Conservation (phyloP, 2,329 filamentous ascomycete species). For the Gnomoniopsis sp. region DNA sequence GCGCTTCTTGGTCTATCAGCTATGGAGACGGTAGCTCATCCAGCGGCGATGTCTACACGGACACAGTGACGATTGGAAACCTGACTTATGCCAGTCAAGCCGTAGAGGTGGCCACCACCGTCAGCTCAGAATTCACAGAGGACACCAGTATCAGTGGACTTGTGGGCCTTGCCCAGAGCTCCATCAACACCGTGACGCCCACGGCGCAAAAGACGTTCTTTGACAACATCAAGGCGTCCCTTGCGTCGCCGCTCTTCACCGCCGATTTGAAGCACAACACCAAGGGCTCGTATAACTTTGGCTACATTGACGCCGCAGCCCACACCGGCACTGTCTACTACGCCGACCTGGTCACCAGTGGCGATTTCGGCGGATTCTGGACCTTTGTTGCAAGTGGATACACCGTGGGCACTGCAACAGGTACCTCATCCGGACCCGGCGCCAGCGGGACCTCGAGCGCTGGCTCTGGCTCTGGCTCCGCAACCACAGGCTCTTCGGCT, state of each 20-base stretch:
- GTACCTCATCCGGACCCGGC: not conserved
- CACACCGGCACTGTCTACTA: conserved; percentile 54
- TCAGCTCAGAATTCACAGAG: conserved; percentile 25
- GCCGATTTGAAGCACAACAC: conserved; percentile 34
- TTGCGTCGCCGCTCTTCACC: conserved; percentile 51
- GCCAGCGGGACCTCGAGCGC: not conserved
- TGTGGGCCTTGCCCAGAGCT: conserved; percentile 27
- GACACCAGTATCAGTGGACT: conserved; percentile 25
- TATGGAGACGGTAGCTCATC: conserved; percentile 29
- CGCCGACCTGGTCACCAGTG: conserved; percentile 34
- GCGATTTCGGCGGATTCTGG: conserved; percentile 53
- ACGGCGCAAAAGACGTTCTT: conserved; percentile 29
- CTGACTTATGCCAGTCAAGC: conserved; percentile 27
- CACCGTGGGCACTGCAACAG: conserved; percentile 35
- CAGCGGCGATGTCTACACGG: conserved; percentile 26
- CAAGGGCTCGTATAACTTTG: conserved; percentile 52
- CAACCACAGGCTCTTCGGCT: not conserved
- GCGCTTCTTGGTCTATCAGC: conserved; percentile 26
- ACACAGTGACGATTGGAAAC: conserved; percentile 26
- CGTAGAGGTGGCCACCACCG: conserved; percentile 27
- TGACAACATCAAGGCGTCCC: conserved; percentile 30
- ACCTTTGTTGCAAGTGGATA: conserved; percentile 49
- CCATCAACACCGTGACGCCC: conserved; percentile 28
- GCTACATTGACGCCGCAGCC: conserved; percentile 49
- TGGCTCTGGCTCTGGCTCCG: not conserved